phyloP scores from a whole-genome alignment of 768 basidiomycete species.

The Sporobolomyces roseus region DNA sequence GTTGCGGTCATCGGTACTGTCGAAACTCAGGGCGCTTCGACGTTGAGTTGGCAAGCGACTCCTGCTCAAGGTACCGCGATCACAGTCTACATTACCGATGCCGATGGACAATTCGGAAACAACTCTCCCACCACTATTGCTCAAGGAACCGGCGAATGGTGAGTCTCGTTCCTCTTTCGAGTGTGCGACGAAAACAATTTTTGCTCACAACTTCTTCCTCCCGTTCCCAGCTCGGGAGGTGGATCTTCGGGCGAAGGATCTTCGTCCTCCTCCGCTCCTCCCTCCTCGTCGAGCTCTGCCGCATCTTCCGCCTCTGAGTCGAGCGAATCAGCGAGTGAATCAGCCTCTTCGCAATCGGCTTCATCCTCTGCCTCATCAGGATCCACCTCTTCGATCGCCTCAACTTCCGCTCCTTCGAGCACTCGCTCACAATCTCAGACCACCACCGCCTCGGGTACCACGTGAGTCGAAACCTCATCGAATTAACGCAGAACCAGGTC shows the following conservation, averaged over 20 bases:
- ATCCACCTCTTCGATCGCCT: background rate
- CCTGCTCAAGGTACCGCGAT: background rate
- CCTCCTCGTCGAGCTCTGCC: background rate
- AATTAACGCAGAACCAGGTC: background rate
- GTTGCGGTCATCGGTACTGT: conserved; percentile 12
- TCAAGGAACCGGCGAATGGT: conserved; percentile 12
- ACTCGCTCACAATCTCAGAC: background rate
- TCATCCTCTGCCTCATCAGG: background rate
- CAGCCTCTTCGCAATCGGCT: background rate
- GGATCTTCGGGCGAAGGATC: background rate
- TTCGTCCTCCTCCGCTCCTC: background rate
- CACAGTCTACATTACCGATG: conserved; percentile 17
- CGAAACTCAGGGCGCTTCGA: conserved; percentile 1
- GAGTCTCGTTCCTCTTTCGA: background rate
- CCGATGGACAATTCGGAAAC: background rate
- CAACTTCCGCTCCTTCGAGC: background rate
- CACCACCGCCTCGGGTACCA: background rate
- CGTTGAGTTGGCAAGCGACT: background rate
- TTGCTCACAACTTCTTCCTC: background rate
- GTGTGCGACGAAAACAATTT: no score
- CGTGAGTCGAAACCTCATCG: background rate
- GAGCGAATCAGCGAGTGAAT: background rate
- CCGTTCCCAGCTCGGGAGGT: background rate
- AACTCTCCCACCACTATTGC: conserved; percentile 15
- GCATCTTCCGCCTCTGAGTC: background rate